Conservation (phyloP, 352 stramenopile species). For the Pythium phragmiticola region DNA sequence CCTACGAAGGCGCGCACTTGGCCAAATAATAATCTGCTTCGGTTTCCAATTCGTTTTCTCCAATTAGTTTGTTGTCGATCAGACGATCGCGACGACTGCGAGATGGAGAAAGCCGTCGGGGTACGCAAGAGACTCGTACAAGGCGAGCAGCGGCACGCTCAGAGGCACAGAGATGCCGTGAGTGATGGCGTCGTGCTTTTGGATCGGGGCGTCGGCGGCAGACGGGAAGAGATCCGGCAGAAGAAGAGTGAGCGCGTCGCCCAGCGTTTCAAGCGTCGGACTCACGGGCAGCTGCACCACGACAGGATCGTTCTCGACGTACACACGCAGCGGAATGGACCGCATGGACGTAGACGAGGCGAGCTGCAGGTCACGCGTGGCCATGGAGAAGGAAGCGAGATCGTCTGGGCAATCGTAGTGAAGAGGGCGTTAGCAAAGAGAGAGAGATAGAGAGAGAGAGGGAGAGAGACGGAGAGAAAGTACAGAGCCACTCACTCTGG, state of each 20-base stretch:
- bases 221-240: constrained; percentile 62
- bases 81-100: constrained; percentile 26
- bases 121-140: constrained; percentile 71
- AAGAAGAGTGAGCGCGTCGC: constrained; percentile 51
- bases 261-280: constrained; percentile 48
- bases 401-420: constrained; percentile 23
- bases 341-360: constrained; percentile 37
- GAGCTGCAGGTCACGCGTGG: constrained; percentile 49
- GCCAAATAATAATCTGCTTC: constrained; percentile 14
- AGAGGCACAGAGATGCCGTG: constrained; percentile 57
- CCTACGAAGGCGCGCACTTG: constrained; percentile 83
- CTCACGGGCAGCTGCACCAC: constrained; percentile 71
- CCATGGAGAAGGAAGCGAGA: constrained; percentile 42
- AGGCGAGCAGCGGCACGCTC: constrained; percentile 48
- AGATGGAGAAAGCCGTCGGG: constrained; percentile 80
- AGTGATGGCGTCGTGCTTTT: constrained; percentile 14
- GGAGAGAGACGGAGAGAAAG: background rate
- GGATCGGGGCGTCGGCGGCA: background rate
- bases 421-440: background rate
- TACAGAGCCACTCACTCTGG: constrained; percentile 38
- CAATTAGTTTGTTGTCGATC: background rate
- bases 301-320: constrained; percentile 49
- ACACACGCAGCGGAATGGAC: constrained; percentile 61
- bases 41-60: too few relatives aligned
- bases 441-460: background rate